Percentiles rank a stretch among this genome's conserved stretches.
Evolutionary conservation across 1,284 basidiomycete species (phyloP).

Genomic region (Stygiomarasmius scandens): DNA sequence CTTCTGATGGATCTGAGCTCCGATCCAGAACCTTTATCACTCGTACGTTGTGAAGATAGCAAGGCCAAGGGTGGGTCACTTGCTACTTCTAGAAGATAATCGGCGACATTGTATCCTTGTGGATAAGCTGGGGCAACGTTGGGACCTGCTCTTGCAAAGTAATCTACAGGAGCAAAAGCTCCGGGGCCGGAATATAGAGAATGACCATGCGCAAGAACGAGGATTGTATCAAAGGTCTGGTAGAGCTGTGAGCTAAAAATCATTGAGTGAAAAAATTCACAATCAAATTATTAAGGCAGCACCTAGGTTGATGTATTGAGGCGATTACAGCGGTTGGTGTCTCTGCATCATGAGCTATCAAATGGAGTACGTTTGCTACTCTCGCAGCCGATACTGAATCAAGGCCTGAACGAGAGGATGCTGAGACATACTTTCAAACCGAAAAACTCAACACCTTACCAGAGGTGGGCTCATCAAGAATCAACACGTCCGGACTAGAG

Average conservation of each 20-base stretch:
- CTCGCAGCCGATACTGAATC: constrained; percentile 87
- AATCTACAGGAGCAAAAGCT: constrained; percentile 61
- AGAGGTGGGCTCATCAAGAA: constrained; percentile 85
- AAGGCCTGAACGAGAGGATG: constrained; percentile 47
- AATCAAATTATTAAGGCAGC: constrained; percentile 19
- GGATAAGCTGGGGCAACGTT: constrained; percentile 44
- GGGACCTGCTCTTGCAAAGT: constrained; percentile 54
- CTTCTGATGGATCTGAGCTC: too few relatives aligned
- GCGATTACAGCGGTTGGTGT: constrained; percentile 82
- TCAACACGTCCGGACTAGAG: constrained; percentile 76
- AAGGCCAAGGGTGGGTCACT: constrained; percentile 58
- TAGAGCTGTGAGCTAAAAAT: constrained; percentile 73
- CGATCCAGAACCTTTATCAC: neutral
- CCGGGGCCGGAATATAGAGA: constrained; percentile 84
- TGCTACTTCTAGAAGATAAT: constrained; percentile 86
- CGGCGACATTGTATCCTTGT: constrained; percentile 86
- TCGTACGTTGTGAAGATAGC: constrained; percentile 32
- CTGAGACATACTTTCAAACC: neutral
- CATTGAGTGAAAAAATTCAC: too few relatives aligned
- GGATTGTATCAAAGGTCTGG: constrained; percentile 80
- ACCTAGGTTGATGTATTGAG: constrained; percentile 87
- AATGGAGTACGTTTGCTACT: constrained; percentile 74
- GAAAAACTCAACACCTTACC: constrained; percentile 37
- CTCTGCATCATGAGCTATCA: constrained; percentile 69
- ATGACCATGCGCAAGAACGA: constrained; percentile 77